Evolutionary conservation across 1,284 basidiomycete genomes (phyloP), one percentile per base, ranked within the genome.

Genomic region (Mycena citricolor): DNA sequence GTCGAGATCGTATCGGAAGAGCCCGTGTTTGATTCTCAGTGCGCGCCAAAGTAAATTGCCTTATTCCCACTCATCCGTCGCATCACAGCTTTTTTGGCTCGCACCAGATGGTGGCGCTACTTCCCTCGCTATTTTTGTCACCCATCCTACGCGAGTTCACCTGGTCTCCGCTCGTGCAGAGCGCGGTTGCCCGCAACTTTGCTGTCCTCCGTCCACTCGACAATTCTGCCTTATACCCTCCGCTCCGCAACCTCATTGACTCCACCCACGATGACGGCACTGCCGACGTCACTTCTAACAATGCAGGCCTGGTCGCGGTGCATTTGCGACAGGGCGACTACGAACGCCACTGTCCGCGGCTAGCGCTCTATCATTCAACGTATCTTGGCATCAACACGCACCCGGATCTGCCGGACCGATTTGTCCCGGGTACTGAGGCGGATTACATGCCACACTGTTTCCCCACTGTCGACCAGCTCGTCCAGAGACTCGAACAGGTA

Each of bases 241-340:
- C 46, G 30, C 24, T 48, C 29, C 34, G 54, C 44, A 22, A 62
- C 43, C 52, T 56, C 36, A 42, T 49, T 24, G 23, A 32, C 14
- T 41, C 50, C 17, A 10, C 37, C 36, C 53, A 54, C 42, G 32
- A 53, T 32, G 57, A 58, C 14, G 33, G 57, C 12, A 47, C 52
- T 17, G 25, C 52, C 25, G 58, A 60, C 17, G 59, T 76, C 22
- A 57, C 68, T 4, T n/a, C n/a, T n/a, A n/a, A n/a, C n/a, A n/a
- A n/a, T n/a, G n/a, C n/a, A n/a, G 80, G 78, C 1, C 65, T 86
- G 12, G 63, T 86, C 22, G 83, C 81, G 1, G 55, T 87, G 10
- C 84, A 88, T 55, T 64, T 86, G 35, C 76, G 84, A 0, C 68
- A 81, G 2, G 85, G 84, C 8, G 85, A 87, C 60, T 87, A 77